Evolutionary conservation across 805 yeast species (phyloP), one percentile per base, ranked within the genome.

Genomic region (Candida krabiensis): DNA sequence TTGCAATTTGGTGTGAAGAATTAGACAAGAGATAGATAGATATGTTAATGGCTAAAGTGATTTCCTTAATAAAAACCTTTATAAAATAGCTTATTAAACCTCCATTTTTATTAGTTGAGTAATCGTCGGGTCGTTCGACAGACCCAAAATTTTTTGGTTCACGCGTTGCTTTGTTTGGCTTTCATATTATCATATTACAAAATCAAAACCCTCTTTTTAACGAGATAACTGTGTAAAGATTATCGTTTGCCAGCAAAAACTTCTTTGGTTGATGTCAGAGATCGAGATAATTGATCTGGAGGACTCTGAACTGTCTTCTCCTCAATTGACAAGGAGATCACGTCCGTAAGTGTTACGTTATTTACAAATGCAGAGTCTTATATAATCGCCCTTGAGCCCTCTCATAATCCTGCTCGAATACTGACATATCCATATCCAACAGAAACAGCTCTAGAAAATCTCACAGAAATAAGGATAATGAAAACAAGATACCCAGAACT

Each of bases 1-100:
- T 54, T 54, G 12, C 70, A 65, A 47, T 64, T 64, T 38, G 63
- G 64, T 37, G 64, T 60, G 23, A 62, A 61, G 47, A 64, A 63
- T 43, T 58, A 50, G 24, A 21, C 24, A 21, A 21, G 9, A 21
- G 7, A 21, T 21, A 21, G 24, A 21, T 21, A 21, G 24, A 21
- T 21, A 7, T 21, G 29, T 14, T 8, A 26, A 9, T 26, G 29
- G 29, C 29, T 9, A 26, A 26, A n/a, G 9, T n/a, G 13, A 11
- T 4, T 23, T n/a, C 27, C 7, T 8, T 24, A 14, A 21, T 21
- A 21, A 21, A 21, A n/a, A n/a, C n/a, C 23, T 9, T n/a, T 13
- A 14, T 17, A 18, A 30, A 21, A 30, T 19, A 11, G 19, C 26
- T 18, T 3, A 14, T 7, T 17, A 17, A 12, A 25, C 19, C 5